These are phyloP conservation scores for Aplosporella prunicola DNA, from an alignment of 2,329 filamentous ascomycete genomes.

Conservation along the genomic window DNA sequence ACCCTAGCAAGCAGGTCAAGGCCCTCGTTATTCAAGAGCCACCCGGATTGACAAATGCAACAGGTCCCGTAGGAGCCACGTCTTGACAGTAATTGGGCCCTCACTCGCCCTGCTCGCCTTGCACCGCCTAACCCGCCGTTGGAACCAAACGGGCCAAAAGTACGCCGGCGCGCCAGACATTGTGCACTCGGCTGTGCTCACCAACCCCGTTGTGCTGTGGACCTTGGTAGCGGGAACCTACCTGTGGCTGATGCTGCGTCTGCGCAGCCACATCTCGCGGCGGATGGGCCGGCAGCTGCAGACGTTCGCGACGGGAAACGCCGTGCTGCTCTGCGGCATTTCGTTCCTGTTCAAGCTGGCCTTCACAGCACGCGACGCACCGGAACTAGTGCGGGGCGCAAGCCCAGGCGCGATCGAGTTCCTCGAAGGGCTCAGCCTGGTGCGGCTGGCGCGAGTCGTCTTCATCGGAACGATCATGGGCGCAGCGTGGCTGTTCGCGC, in stretches of 20 bases:
- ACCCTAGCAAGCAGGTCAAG: constrained; percentile 2
- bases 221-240: constrained; percentile 60
- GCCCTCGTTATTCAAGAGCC: neutral
- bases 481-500: constrained; percentile 16
- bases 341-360: constrained; percentile 81
- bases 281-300: constrained; percentile 4
- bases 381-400: constrained; percentile 53
- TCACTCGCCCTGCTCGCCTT: constrained; percentile 45
- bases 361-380: constrained; percentile 80
- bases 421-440: constrained; percentile 32
- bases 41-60: neutral
- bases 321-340: constrained; percentile 36
- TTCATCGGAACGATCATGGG: constrained; percentile 21
- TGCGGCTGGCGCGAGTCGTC: constrained; percentile 25
- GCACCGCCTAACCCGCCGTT: constrained; percentile 62
- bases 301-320: constrained; percentile 2
- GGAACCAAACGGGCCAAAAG: constrained; percentile 98
- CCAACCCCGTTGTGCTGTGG: constrained; percentile 64
- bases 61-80: constrained; percentile 5
- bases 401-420: constrained; percentile 36
- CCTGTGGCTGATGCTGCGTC: constrained; percentile 33
- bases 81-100: constrained; percentile 5
- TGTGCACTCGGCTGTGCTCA: constrained; percentile 58
- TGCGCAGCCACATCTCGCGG: constrained; percentile 27
- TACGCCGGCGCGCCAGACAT: constrained; percentile 86